These are phyloP conservation scores for Carallia pectinifolia DNA, from an alignment of 345 rosid species.

Conservation along the genomic window DNA sequence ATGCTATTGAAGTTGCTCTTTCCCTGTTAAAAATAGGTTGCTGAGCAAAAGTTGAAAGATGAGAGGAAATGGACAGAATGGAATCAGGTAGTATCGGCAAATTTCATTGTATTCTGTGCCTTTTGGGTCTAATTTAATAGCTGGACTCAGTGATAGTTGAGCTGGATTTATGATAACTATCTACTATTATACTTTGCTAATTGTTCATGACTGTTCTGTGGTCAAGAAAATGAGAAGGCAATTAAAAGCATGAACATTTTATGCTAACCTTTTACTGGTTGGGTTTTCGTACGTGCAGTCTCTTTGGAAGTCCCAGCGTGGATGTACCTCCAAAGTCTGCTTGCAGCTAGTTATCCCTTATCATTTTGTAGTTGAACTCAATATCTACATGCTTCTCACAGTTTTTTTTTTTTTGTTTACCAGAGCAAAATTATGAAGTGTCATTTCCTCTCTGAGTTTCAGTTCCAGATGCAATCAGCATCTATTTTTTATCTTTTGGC, in stretches of 20 bases:
- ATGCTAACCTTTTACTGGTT: background rate
- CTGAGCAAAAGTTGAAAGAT: conserved; percentile 68
- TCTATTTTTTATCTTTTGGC: background rate
- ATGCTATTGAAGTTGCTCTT: conserved; percentile 5
- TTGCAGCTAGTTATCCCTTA: too few species aligned
- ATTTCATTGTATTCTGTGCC: too few species aligned
- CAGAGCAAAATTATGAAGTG: too few species aligned
- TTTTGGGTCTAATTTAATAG: too few species aligned
- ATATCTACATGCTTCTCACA: too few species aligned
- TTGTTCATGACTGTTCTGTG: background rate
- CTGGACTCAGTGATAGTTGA: too few species aligned
- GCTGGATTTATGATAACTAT: too few species aligned
- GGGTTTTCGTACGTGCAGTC: background rate
- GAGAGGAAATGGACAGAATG: conserved; percentile 42
- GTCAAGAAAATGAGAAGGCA: background rate
- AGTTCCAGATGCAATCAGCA: background rate
- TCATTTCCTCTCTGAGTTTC: background rate
- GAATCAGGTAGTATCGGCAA: conserved; percentile 44
- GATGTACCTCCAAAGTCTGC: background rate
- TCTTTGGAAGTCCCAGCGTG: background rate
- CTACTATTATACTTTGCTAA: too few species aligned
- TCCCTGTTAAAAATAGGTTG: conserved; percentile 44
- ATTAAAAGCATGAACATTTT: background rate
- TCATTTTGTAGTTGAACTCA: background rate
- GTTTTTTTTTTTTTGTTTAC: too few species aligned